Evolutionary conservation across 176 grass and related monocot genomes (phyloP).

Genomic region (Oryza rufipogon): DNA sequence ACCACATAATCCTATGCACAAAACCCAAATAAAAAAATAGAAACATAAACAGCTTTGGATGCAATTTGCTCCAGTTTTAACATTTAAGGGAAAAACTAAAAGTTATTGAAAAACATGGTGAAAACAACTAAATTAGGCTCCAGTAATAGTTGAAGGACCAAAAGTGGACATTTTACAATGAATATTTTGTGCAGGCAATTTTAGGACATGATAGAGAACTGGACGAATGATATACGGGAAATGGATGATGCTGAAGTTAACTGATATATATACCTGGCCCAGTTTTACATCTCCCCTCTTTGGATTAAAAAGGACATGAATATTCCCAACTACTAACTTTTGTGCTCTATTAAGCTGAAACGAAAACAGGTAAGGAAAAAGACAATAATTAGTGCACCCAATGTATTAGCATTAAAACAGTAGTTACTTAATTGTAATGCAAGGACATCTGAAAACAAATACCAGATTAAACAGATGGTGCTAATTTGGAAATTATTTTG

Average conservation of each 20-base stretch:
- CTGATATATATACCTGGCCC: slow-evolving; percentile 70
- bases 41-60: neutral
- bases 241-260: slow-evolving; percentile 20
- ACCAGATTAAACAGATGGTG: neutral
- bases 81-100: neutral
- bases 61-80: neutral
- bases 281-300: slow-evolving; percentile 90
- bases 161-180: neutral
- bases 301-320: slow-evolving; percentile 90
- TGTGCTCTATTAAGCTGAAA: slow-evolving; percentile 56
- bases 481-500: neutral
- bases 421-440: slow-evolving; percentile 10
- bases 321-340: slow-evolving; percentile 81
- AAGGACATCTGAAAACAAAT: slow-evolving; percentile 11
- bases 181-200: slow-evolving; percentile 2
- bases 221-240: slow-evolving; percentile 21
- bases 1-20: neutral
- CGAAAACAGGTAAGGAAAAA: neutral
- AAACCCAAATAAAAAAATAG: neutral
- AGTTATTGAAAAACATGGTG: neutral
- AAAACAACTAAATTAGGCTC: neutral
- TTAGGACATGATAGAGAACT: neutral
- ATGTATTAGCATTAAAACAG: neutral
- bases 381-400: neutral
- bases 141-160: neutral